Percentiles rank a stretch among this genome's conserved stretches.
Conservation (phyloP, 2,329 filamentous ascomycete species). For the Cercospora sojina region DNA sequence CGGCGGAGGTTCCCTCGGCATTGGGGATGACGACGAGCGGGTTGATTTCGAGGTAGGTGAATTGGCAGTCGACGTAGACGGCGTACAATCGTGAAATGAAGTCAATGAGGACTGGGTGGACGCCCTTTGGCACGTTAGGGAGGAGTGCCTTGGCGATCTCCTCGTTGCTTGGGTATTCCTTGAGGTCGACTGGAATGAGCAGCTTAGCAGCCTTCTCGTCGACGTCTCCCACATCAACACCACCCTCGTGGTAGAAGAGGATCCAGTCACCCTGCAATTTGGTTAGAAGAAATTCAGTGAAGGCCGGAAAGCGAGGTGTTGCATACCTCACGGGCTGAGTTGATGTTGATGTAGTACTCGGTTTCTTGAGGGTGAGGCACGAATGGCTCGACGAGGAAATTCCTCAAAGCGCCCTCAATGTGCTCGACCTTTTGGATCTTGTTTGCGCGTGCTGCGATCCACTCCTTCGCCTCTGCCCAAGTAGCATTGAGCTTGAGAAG, state of each 20-base stretch:
- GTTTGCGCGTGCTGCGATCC: conserved; percentile 88
- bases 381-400: conserved; percentile 98
- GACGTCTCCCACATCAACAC: conserved; percentile 98
- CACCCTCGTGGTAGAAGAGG: conserved; percentile 98
- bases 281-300: conserved; percentile 33
- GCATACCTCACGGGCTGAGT: conserved; percentile 93
- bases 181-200: conserved; percentile 91
- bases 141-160: conserved; percentile 82
- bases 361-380: conserved; percentile 93
- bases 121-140: conserved; percentile 88
- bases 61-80: conserved; percentile 99
- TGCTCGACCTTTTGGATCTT: conserved; percentile 94
- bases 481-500: conserved; percentile 95
- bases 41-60: conserved; percentile 99
- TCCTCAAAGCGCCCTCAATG: conserved; percentile 80
- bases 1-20: conserved; percentile 82
- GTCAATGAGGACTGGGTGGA: conserved; percentile 98
- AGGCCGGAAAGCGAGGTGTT: conserved; percentile 46
- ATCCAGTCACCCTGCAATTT: conserved; percentile 88
- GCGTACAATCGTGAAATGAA: conserved; percentile 98
- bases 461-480: conserved; percentile 89
- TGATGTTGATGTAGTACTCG: conserved; percentile 99
- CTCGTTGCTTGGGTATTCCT: conserved; percentile 92
- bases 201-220: conserved; percentile 99
- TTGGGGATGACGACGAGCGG: conserved; percentile 97